phyloP scores from a whole-genome alignment of 2,329 filamentous ascomycete species.

The Neofusicoccum sp. region DNA sequence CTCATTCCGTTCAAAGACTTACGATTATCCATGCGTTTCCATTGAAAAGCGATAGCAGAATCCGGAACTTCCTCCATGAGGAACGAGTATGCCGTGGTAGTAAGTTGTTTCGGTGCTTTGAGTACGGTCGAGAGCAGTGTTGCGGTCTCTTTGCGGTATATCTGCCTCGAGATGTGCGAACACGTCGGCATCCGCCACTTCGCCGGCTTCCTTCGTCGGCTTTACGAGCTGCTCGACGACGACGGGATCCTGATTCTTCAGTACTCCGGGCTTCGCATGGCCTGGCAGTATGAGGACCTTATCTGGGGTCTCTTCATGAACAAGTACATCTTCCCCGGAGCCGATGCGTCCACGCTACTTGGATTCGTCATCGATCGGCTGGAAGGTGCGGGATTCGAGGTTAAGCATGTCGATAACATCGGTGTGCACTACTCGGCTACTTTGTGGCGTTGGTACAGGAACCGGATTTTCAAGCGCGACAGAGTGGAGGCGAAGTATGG shows the following conservation, averaged over 20 bases:
- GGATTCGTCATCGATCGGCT: slow-evolving; percentile 81
- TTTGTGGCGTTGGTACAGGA: slow-evolving; percentile 96
- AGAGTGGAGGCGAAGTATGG: slow-evolving; percentile 95
- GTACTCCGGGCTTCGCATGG: slow-evolving; percentile 86
- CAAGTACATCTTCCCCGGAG: slow-evolving; percentile 97
- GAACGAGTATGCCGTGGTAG: no score
- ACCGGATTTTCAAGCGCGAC: slow-evolving; percentile 92
- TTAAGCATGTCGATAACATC: slow-evolving; percentile 88
- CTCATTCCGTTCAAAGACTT: no score
- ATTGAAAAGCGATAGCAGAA: no score
- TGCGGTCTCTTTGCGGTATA: no score
- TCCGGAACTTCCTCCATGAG: no score
- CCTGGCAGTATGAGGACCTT: slow-evolving; percentile 97
- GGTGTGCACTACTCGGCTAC: slow-evolving; percentile 97
- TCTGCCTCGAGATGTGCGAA: slow-evolving; percentile 97
- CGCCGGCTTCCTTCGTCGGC: slow-evolving; percentile 74
- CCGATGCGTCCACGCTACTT: slow-evolving; percentile 89
- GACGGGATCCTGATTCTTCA: slow-evolving; percentile 95
- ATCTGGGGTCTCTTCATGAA: slow-evolving; percentile 99
- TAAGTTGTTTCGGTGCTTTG: no score
- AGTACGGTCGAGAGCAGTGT: no score
- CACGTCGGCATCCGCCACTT: slow-evolving; percentile 95
- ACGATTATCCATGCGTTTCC: no score
- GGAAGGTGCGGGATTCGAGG: slow-evolving; percentile 81
- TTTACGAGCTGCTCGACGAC: slow-evolving; percentile 92